Conservation (phyloP, 352 stramenopile genomes). For the Halophytophthora batemanensis region DNA sequence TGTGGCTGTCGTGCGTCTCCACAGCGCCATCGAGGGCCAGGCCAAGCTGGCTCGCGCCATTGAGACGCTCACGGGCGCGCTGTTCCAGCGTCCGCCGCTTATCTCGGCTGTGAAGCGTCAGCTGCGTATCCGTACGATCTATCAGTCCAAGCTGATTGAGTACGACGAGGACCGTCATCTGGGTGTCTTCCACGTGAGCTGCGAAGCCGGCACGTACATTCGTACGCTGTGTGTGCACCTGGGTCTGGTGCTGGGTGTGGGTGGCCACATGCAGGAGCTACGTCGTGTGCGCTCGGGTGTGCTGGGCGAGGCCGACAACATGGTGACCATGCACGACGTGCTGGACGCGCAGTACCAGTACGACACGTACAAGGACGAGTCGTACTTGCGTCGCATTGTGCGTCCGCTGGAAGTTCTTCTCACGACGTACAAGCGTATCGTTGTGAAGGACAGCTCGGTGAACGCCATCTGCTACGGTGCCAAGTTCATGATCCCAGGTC, state of each 20-base stretch:
- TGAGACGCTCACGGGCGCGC: slow-evolving; percentile 97
- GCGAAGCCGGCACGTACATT: slow-evolving; percentile 99
- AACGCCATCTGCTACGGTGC: slow-evolving; percentile 99
- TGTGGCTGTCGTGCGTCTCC: slow-evolving; percentile 97
- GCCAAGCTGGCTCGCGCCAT: slow-evolving; percentile 93
- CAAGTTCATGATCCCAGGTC: slow-evolving; percentile 99
- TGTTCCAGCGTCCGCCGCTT: slow-evolving; percentile 99
- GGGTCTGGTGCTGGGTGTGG: slow-evolving; percentile 95
- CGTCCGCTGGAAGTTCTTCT: slow-evolving; percentile 98
- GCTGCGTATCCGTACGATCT: slow-evolving; percentile 99
- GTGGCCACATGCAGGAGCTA: slow-evolving; percentile 99
- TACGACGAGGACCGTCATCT: slow-evolving; percentile 98
- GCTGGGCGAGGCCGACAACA: slow-evolving; percentile 93
- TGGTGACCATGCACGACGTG: slow-evolving; percentile 99
- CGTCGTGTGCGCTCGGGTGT: slow-evolving; percentile 96
- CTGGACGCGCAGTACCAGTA: slow-evolving; percentile 99
- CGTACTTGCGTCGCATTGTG: slow-evolving; percentile 97
- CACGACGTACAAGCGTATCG: slow-evolving; percentile 98
- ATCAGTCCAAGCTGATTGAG: slow-evolving; percentile 98
- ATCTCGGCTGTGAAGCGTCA: slow-evolving; percentile 99
- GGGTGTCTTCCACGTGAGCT: slow-evolving; percentile 96
- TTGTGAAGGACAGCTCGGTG: slow-evolving; percentile 99
- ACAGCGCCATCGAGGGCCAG: slow-evolving; percentile 94
- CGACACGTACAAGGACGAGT: slow-evolving; percentile 99
- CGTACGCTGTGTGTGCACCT: slow-evolving; percentile 99